Evolutionary conservation across 2,329 filamentous ascomycete genomes (phyloP).

Genomic region (Geosmithia flava): DNA sequence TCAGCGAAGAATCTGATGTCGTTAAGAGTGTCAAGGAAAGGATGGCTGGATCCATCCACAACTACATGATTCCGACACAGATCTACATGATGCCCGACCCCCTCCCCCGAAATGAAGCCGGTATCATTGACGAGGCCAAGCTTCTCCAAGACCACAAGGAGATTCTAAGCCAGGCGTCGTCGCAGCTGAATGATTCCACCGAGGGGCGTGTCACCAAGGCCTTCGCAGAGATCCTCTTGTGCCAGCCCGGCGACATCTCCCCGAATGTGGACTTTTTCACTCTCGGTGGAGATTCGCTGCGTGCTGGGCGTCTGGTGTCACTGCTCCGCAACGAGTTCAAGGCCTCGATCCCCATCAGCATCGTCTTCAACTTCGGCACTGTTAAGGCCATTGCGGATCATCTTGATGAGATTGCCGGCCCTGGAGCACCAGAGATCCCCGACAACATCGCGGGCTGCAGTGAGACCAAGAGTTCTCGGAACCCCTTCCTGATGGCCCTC

Average conservation of each 20-base stretch:
- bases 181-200: constrained; percentile 11
- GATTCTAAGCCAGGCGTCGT: constrained; percentile 9
- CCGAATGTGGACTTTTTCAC: constrained; percentile 35
- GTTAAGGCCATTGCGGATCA: constrained; percentile 24
- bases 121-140: constrained; percentile 18
- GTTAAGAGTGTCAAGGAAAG: constrained; percentile 6
- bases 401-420: constrained; percentile 14
- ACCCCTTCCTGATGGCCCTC: constrained; percentile 31
- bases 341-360: constrained; percentile 34
- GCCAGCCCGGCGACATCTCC: constrained; percentile 23
- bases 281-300: constrained; percentile 40
- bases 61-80: constrained; percentile 24
- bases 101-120: constrained; percentile 16
- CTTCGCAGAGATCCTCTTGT: constrained; percentile 31
- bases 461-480: constrained; percentile 34
- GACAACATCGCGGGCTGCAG: constrained; percentile 19
- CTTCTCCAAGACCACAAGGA: constrained; percentile 19
- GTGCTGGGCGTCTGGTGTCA: constrained; percentile 38
- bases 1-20: constrained; percentile 1
- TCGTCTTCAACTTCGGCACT: constrained; percentile 36
- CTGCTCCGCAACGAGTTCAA: constrained; percentile 34
- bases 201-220: constrained; percentile 26
- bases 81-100: constrained; percentile 19
- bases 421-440: constrained; percentile 1
- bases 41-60: constrained; percentile 9